Conservation (phyloP, 805 yeast species). For the Candida michaelii region DNA sequence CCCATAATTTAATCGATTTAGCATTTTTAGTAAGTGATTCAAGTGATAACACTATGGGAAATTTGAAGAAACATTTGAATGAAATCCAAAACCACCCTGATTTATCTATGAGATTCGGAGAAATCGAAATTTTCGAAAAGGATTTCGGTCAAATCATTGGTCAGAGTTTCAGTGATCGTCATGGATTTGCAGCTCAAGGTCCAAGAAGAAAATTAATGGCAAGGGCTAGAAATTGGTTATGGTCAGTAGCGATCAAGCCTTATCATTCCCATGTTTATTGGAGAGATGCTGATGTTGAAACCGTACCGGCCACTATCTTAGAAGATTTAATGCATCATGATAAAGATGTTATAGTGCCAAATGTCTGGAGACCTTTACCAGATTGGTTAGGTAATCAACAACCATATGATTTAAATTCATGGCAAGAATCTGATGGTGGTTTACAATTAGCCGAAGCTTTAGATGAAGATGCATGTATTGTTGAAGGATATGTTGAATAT, state of each 20-base stretch:
- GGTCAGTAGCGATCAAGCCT: slow-evolving; percentile 82
- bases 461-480: slow-evolving; percentile 94
- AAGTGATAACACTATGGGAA: slow-evolving; percentile 80
- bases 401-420: slow-evolving; percentile 80
- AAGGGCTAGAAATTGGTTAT: slow-evolving; percentile 90
- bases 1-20: slow-evolving; percentile 78
- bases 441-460: slow-evolving; percentile 69
- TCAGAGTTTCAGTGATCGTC: slow-evolving; percentile 89
- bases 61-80: slow-evolving; percentile 54
- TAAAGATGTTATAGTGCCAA: slow-evolving; percentile 91
- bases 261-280: slow-evolving; percentile 95
- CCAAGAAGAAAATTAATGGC: slow-evolving; percentile 95
- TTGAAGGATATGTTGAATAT: slow-evolving; percentile 95
- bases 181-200: slow-evolving; percentile 95
- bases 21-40: slow-evolving; percentile 90
- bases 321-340: slow-evolving; percentile 93
- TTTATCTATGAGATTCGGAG: slow-evolving; percentile 66
- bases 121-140: slow-evolving; percentile 79
- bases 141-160: slow-evolving; percentile 94
- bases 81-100: slow-evolving; percentile 68
- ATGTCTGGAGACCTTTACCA: slow-evolving; percentile 88
- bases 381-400: slow-evolving; percentile 85
- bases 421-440: slow-evolving; percentile 87
- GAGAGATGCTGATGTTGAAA: slow-evolving; percentile 98
- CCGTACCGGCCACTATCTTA: slow-evolving; percentile 76